Percentiles rank a stretch among this genome's conserved stretches.
Conservation (phyloP, 1,284 basidiomycete species). For the Moesziomyces globuligerus region DNA sequence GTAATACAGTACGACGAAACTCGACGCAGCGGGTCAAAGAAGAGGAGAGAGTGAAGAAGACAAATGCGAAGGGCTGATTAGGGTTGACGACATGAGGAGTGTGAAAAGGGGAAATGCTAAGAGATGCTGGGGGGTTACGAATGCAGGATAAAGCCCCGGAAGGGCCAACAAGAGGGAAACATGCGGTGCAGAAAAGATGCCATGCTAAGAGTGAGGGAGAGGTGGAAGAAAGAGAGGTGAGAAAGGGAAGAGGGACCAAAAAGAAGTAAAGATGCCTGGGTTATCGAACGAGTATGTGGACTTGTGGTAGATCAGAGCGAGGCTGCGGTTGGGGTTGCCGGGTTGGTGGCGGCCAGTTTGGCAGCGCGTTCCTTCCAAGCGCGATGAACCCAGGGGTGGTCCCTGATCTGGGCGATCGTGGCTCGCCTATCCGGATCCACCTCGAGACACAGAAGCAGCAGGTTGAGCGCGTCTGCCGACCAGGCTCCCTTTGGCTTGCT, state of each 20-base stretch:
- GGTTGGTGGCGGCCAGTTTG: constrained; percentile 12
- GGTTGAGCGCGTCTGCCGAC: constrained; percentile 69
- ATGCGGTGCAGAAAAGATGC: constrained; percentile 2
- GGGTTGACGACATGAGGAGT: too few relatives aligned
- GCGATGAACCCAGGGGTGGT: constrained; percentile 77
- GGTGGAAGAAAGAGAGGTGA: background rate
- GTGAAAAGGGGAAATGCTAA: constrained; percentile 10
- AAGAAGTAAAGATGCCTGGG: too few relatives aligned
- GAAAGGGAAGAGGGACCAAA: too few relatives aligned
- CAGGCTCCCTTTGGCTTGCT: constrained; percentile 51
- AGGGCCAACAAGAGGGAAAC: too few relatives aligned
- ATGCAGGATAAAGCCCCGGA: too few relatives aligned
- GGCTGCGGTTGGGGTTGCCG: background rate
- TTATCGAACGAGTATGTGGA: too few relatives aligned
- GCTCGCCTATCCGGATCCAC: constrained; percentile 76
- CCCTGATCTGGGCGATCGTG: constrained; percentile 77
- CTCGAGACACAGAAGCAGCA: constrained; percentile 80
- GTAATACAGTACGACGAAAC: constrained; percentile 14
- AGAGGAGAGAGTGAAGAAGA: background rate
- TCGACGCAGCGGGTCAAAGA: background rate
- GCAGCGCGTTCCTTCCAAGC: constrained; percentile 54
- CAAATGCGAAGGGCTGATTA: too few relatives aligned
- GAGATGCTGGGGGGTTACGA: too few relatives aligned
- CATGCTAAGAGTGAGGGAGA: background rate
- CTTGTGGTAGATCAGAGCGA: constrained; percentile 4